Conservation (phyloP, 1,139 yeast genomes). For the Pichia terricola region DNA sequence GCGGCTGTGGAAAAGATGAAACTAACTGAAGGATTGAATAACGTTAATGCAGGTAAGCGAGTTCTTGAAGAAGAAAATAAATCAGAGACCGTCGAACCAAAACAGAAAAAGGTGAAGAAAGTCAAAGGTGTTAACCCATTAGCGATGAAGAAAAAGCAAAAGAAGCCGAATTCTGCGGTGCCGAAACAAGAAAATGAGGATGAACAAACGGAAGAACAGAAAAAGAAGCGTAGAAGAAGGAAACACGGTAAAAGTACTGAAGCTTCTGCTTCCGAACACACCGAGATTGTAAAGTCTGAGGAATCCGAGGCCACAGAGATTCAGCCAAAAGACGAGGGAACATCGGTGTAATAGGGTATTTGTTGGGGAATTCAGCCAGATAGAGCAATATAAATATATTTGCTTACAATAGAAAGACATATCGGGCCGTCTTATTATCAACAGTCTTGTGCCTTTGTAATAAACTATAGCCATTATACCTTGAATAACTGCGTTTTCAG, state of each 20-base stretch:
- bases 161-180: slow-evolving; percentile 76
- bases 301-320: too few species aligned
- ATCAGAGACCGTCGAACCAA: slow-evolving; percentile 28
- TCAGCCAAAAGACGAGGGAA: too few species aligned
- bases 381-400: too few species aligned
- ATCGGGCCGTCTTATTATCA: too few species aligned
- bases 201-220: slow-evolving; percentile 56
- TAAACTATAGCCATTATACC: too few species aligned
- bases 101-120: slow-evolving; percentile 58
- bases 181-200: slow-evolving; percentile 48
- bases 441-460: too few species aligned
- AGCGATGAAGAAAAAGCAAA: slow-evolving; percentile 51
- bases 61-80: slow-evolving; percentile 13
- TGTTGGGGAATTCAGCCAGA: too few species aligned
- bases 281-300: too few species aligned
- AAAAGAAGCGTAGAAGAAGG: slow-evolving; percentile 33
- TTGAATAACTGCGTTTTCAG: too few species aligned
- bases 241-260: slow-evolving; percentile 24
- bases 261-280: not conserved
- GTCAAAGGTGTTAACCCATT: slow-evolving; percentile 14
- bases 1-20: slow-evolving; percentile 51
- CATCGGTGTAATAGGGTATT: too few species aligned
- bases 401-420: too few species aligned
- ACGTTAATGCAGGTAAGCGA: slow-evolving; percentile 31
- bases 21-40: slow-evolving; percentile 67